phyloP scores from a whole-genome alignment of 1,284 basidiomycete genomes.

The Cryptococcus sp. region DNA sequence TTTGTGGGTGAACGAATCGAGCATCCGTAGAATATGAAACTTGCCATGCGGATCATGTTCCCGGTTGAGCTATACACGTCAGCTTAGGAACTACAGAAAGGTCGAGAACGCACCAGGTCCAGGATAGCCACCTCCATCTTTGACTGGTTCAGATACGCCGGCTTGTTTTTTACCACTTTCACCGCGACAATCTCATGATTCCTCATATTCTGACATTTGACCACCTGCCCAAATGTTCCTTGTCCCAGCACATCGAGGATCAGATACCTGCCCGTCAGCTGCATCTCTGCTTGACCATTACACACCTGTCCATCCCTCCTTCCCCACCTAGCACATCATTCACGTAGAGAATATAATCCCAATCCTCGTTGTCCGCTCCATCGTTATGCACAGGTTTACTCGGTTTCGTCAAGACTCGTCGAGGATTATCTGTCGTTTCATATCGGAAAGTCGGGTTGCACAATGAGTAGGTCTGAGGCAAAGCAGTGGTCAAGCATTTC shows the following conservation, averaged over 20 bases:
- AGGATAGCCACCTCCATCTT: slow-evolving; percentile 99
- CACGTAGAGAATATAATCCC: slow-evolving; percentile 95
- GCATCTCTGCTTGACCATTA: slow-evolving; percentile 13
- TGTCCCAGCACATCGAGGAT: slow-evolving; percentile 97
- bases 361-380: slow-evolving; percentile 93
- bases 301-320: slow-evolving; percentile 77
- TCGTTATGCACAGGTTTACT: slow-evolving; percentile 90
- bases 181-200: slow-evolving; percentile 98
- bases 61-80: slow-evolving; percentile 75
- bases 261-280: slow-evolving; percentile 62
- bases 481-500: slow-evolving; percentile 76
- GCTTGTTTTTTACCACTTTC: slow-evolving; percentile 99
- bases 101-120: slow-evolving; percentile 69
- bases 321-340: slow-evolving; percentile 91
- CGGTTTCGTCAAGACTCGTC: slow-evolving; percentile 90
- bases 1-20: slow-evolving; percentile 94
- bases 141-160: slow-evolving; percentile 97
- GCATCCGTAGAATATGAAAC: slow-evolving; percentile 92
- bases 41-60: slow-evolving; percentile 88
- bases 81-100: no score
- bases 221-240: slow-evolving; percentile 98
- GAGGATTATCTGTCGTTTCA: slow-evolving; percentile 84
- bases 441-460: slow-evolving; percentile 91
- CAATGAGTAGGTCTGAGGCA: slow-evolving; percentile 82
- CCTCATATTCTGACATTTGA: slow-evolving; percentile 99